phyloP scores from a whole-genome alignment of 345 rosid species.

The Murraya paniculata region DNA sequence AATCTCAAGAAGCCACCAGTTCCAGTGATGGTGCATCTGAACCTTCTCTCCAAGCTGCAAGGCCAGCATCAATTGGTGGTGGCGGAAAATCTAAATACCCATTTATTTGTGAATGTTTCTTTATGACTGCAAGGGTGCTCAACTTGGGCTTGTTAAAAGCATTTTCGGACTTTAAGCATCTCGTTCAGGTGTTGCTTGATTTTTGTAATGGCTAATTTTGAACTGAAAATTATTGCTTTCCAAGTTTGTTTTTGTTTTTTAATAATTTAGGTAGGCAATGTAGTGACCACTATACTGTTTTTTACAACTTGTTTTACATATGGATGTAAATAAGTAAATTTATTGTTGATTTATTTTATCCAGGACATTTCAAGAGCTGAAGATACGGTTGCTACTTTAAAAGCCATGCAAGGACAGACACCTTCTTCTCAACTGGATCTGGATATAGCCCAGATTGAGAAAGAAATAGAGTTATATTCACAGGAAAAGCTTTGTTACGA shows the following conservation, averaged over 20 bases:
- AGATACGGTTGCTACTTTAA: constrained; percentile 63
- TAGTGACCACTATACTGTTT: background rate
- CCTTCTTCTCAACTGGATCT: constrained; percentile 60
- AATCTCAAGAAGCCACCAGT: constrained; percentile 76
- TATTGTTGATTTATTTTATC: background rate
- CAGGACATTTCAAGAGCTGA: constrained; percentile 90
- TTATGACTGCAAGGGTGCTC: constrained; percentile 97
- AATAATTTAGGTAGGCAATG: background rate
- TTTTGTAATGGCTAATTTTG: constrained; percentile 9
- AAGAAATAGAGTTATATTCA: constrained; percentile 66
- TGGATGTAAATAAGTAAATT: background rate
- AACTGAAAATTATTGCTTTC: background rate
- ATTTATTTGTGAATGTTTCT: constrained; percentile 96
- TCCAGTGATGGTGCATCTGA: constrained; percentile 47
- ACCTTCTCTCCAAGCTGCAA: constrained; percentile 23
- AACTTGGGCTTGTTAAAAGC: constrained; percentile 94
- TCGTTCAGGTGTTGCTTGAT: constrained; percentile 67
- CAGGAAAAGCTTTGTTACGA: constrained; percentile 96
- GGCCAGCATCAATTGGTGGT: constrained; percentile 33
- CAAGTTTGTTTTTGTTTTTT: background rate
- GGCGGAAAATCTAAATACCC: constrained; percentile 45
- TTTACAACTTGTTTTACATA: background rate
- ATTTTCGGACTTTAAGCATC: constrained; percentile 96
- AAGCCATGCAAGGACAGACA: constrained; percentile 68
- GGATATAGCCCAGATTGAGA: constrained; percentile 76